A percentile compares a stretch with the other conserved stretches of the same genome.
Conservation (phyloP, 805 yeast genomes). For the Teunomyces tritomae region DNA sequence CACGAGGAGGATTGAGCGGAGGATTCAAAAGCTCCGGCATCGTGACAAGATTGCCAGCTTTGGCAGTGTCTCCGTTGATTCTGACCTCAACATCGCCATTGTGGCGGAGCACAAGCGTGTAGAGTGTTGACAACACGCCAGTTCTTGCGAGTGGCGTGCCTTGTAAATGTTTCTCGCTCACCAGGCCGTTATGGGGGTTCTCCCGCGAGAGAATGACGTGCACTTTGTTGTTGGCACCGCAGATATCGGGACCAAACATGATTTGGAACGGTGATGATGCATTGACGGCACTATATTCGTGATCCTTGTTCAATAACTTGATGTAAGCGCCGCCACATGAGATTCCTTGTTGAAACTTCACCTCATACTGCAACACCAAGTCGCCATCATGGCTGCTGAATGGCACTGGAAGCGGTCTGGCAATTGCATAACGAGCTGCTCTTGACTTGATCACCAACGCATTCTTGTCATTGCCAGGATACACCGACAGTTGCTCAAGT, state of each 20-base stretch:
- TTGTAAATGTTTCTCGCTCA: constrained; percentile 66
- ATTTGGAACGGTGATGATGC: constrained; percentile 73
- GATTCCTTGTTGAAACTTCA: constrained; percentile 75
- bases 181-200: constrained; percentile 51
- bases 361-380: constrained; percentile 85
- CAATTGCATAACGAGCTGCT: constrained; percentile 82
- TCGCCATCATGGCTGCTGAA: constrained; percentile 61
- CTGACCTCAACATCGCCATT: constrained; percentile 75
- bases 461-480: constrained; percentile 66
- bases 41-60: constrained; percentile 65
- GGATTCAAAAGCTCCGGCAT: constrained; percentile 57
- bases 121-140: constrained; percentile 59
- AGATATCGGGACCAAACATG: constrained; percentile 94
- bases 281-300: constrained; percentile 48
- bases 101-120: constrained; percentile 71
- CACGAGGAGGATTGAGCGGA: constrained; percentile 61
- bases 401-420: constrained; percentile 54
- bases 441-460: constrained; percentile 75
- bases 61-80: constrained; percentile 71
- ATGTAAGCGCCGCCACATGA: constrained; percentile 89
- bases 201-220: constrained; percentile 69
- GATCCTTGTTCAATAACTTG: constrained; percentile 57
- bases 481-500: constrained; percentile 53
- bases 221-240: constrained; percentile 77
- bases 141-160: constrained; percentile 66